Percentiles rank a stretch among this genome's conserved stretches.
These are phyloP conservation scores for Talaromyces liani DNA, from an alignment of 495 filamentous ascomycete genomes.

Conservation along the genomic window DNA sequence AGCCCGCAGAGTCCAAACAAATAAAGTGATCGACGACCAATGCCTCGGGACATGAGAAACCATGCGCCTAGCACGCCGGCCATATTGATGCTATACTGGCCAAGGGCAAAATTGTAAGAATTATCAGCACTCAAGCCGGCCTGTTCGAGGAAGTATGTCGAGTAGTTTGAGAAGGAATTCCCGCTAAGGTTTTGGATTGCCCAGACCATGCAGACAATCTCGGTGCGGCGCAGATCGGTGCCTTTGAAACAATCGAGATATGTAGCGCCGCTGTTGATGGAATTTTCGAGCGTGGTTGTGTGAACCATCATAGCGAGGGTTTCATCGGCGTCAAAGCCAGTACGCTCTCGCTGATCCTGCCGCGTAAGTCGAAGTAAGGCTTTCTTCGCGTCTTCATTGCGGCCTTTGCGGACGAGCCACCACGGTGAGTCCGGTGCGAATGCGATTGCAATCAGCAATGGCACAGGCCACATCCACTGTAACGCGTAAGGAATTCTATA, in stretches of 20 bases:
- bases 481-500: constrained; percentile 64
- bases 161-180: constrained; percentile 71
- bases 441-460: constrained; percentile 60
- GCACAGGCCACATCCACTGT: constrained; percentile 82
- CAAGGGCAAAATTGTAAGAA: constrained; percentile 51
- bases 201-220: constrained; percentile 74
- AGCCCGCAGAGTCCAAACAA: constrained; percentile 15
- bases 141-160: constrained; percentile 64
- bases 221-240: constrained; percentile 63
- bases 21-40: constrained; percentile 54
- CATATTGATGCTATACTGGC: constrained; percentile 54
- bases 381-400: constrained; percentile 59
- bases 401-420: constrained; percentile 72
- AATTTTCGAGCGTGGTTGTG: constrained; percentile 65
- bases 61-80: constrained; percentile 52
- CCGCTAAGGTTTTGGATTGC: constrained; percentile 75
- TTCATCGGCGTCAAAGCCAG: constrained; percentile 63
- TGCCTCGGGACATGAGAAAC: constrained; percentile 45
- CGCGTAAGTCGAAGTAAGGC: constrained; percentile 50
- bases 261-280: constrained; percentile 57
- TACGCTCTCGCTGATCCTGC: constrained; percentile 45
- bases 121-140: constrained; percentile 44
- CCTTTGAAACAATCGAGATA: constrained; percentile 72
- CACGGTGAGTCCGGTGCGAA: constrained; percentile 72
- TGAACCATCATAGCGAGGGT: constrained; percentile 80